Evolutionary conservation across 805 yeast genomes (phyloP).

Genomic region (Starmerella apicola): DNA sequence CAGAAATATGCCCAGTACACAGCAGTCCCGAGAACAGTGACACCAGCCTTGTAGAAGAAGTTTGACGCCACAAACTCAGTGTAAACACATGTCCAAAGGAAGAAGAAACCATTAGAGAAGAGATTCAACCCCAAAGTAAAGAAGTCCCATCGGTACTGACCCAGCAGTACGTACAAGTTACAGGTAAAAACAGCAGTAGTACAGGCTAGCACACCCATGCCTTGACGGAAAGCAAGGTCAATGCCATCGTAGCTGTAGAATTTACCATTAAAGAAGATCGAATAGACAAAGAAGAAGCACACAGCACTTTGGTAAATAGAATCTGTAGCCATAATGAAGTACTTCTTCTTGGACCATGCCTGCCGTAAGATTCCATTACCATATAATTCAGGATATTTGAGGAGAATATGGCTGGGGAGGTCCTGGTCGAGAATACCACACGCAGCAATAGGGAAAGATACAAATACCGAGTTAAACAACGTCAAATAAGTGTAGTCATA

Average conservation of each 20-base stretch:
- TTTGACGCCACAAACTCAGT: conserved; percentile 39
- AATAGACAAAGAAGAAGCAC: conserved; percentile 56
- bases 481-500: conserved; percentile 68
- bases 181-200: conserved; percentile 52
- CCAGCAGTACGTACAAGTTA: conserved; percentile 52
- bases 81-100: conserved; percentile 76
- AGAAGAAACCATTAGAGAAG: conserved; percentile 46
- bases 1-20: conserved; percentile 55
- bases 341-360: conserved; percentile 53
- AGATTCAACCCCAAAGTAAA: conserved; percentile 40
- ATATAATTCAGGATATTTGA: conserved; percentile 61
- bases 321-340: conserved; percentile 51
- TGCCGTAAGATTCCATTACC: conserved; percentile 51
- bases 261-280: conserved; percentile 37
- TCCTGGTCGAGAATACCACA: conserved; percentile 70
- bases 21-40: conserved; percentile 47
- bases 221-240: conserved; percentile 51
- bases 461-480: conserved; percentile 72
- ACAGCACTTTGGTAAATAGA: conserved; percentile 62
- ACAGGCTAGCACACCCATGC: conserved; percentile 55
- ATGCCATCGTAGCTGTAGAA: conserved; percentile 38
- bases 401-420: conserved; percentile 51
- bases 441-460: conserved; percentile 66
- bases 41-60: conserved; percentile 54
- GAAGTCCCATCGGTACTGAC: conserved; percentile 74